Base-by-base conservation (phyloP, 371 early-diverging fungal genomes). In the Syncephalastrum sp. region DNA sequence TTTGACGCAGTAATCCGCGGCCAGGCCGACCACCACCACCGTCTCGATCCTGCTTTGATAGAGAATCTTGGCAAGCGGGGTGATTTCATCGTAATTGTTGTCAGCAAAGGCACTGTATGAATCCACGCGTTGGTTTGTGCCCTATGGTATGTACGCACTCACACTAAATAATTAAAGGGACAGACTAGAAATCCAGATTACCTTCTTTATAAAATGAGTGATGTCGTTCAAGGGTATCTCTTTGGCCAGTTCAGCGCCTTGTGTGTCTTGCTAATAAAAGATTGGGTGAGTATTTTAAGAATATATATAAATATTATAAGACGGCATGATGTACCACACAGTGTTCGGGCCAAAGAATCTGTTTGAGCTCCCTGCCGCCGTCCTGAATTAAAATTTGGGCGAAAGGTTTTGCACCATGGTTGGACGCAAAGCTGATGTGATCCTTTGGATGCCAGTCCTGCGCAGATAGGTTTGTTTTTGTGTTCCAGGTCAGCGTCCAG, bases 71-170 rank as follows among this genome's bases (percentile, higher is more conserved):
- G 75, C 61, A 16, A 78, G 43, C 15, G 46, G 7, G 1, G 75
- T 78, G 3, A 72, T 69, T 46, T 70, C 64, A 24, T 57, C 57
- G 19, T 75, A 72, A n/a, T 69, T 54, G 24, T 74, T 78, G 41
- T 78, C 75, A 1, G 73, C 69, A 56, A 78, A 78, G 0, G 56
- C 75, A 56, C 79, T 72, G 50, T 78, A 78, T 1, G 79, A 78
- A 51, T 78, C 79, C 1, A 78, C 71, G 6, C 54, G 41, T 0
- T 16, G n/a, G 47, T 74, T 70, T 12, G 45, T 54, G 10, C 78
- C 77, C 54, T 75, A 42, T 1, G 1, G 4, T 16, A 54, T 21
- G 21, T 21, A 21, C 21, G 21, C 7, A 23, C 5, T 17, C 5
- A 24, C 15, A 24, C 1, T 8, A 0, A 21, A 49, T 6, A 49